These are phyloP conservation scores for Chaetomium tenue DNA, from an alignment of 495 filamentous ascomycete genomes.

Conservation along the genomic window DNA sequence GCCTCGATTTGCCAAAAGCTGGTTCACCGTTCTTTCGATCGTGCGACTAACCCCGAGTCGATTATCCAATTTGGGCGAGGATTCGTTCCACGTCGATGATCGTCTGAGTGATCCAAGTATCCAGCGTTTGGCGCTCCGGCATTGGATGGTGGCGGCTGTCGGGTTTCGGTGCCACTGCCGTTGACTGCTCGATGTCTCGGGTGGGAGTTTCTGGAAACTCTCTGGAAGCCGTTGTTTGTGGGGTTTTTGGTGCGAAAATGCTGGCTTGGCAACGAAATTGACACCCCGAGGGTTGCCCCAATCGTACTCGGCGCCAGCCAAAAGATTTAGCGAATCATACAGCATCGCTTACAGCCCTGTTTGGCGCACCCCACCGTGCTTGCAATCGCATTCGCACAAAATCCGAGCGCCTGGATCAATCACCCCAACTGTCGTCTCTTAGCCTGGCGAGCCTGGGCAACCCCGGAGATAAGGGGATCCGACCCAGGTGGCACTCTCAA, in stretches of 20 bases:
- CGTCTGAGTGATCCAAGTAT: no score
- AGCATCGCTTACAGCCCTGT: background rate
- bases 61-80: background rate
- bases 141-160: background rate
- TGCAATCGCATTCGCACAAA: background rate
- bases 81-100: no score
- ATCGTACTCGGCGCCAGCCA: background rate
- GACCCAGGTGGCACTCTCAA: background rate
- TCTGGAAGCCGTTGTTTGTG: background rate
- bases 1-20: background rate
- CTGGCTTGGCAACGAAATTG: background rate
- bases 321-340: background rate
- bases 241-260: background rate
- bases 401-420: background rate
- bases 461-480: background rate
- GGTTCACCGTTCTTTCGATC: background rate
- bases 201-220: background rate
- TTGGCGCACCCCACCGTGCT: background rate
- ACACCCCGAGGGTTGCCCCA: background rate
- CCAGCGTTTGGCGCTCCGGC: background rate
- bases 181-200: conserved; percentile 2
- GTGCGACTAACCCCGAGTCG: background rate
- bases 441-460: background rate
- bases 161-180: background rate
- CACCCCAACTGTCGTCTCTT: background rate